A percentile compares a stretch with the other conserved stretches of the same genome.
Evolutionary conservation across 2,329 filamentous ascomycete genomes (phyloP).

Genomic region (Penicillium sp.): DNA sequence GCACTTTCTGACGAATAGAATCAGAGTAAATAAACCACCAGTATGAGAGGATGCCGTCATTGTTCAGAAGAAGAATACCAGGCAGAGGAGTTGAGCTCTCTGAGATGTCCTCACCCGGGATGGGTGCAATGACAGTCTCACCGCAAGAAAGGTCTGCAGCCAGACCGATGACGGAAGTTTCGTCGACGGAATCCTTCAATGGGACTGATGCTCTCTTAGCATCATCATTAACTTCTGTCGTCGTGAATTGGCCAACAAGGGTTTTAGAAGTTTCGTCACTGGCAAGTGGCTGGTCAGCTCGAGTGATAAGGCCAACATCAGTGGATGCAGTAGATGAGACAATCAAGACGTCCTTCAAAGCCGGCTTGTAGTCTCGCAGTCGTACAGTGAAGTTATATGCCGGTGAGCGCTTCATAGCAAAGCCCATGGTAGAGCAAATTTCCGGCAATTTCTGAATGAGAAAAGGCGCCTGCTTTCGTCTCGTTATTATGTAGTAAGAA

Average conservation of each 20-base stretch:
- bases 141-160: conserved; percentile 80
- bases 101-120: conserved; percentile 73
- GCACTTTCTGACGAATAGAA: conserved; percentile 70
- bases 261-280: conserved; percentile 58
- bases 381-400: conserved; percentile 78
- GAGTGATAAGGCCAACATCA: conserved; percentile 75
- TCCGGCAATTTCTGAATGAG: conserved; percentile 73
- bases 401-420: conserved; percentile 55
- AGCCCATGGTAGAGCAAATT: conserved; percentile 70
- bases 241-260: conserved; percentile 68
- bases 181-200: conserved; percentile 62
- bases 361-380: conserved; percentile 75
- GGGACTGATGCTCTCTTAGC: conserved; percentile 77
- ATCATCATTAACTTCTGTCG: conserved; percentile 59
- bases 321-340: conserved; percentile 76
- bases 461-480: conserved; percentile 62
- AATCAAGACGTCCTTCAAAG: conserved; percentile 77
- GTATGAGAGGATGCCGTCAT: conserved; percentile 77
- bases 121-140: conserved; percentile 74
- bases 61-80: conserved; percentile 79
- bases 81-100: conserved; percentile 80
- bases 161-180: conserved; percentile 76
- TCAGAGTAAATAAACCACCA: conserved; percentile 96
- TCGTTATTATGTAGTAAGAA: conserved; percentile 75
- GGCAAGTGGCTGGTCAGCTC: conserved; percentile 67